Evolutionary conservation across 768 basidiomycete species (phyloP).

Genomic region (Termitomyces sp.): DNA sequence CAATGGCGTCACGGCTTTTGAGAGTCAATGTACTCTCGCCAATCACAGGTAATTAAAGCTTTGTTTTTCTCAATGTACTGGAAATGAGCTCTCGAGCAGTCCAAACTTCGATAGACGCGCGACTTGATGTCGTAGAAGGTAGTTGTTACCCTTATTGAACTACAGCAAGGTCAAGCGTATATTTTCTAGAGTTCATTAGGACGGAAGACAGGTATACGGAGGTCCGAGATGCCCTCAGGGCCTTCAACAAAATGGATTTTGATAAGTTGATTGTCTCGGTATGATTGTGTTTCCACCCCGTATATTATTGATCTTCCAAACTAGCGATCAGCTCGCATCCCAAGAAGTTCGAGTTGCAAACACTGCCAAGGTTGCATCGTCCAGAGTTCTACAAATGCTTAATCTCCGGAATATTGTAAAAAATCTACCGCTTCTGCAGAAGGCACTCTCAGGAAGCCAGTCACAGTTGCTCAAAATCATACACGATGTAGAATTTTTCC

Average conservation of each 20-base stretch:
- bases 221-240: constrained; percentile 61
- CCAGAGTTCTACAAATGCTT: constrained; percentile 74
- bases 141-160: background rate
- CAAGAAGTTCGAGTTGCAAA: constrained; percentile 51
- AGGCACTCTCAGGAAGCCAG: constrained; percentile 51
- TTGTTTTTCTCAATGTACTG: too few relatives aligned
- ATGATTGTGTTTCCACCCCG: constrained; percentile 9
- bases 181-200: constrained; percentile 60
- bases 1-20: constrained; percentile 83
- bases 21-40: constrained; percentile 81
- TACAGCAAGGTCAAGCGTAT: constrained; percentile 1
- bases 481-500: constrained; percentile 37
- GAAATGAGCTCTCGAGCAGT: constrained; percentile 25
- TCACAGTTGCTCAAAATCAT: constrained; percentile 61
- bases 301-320: background rate
- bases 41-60: constrained; percentile 46
- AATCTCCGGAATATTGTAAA: constrained; percentile 68
- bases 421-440: constrained; percentile 56
- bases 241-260: constrained; percentile 76
- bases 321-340: constrained; percentile 49
- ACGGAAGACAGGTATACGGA: constrained; percentile 69
- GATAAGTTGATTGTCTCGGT: constrained; percentile 81
- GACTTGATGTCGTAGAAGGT: constrained; percentile 88
- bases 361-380: constrained; percentile 57
- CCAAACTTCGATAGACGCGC: constrained; percentile 63